Base-by-base conservation (phyloP, 2,329 filamentous ascomycete species). In the Dactylellina cionopaga region DNA sequence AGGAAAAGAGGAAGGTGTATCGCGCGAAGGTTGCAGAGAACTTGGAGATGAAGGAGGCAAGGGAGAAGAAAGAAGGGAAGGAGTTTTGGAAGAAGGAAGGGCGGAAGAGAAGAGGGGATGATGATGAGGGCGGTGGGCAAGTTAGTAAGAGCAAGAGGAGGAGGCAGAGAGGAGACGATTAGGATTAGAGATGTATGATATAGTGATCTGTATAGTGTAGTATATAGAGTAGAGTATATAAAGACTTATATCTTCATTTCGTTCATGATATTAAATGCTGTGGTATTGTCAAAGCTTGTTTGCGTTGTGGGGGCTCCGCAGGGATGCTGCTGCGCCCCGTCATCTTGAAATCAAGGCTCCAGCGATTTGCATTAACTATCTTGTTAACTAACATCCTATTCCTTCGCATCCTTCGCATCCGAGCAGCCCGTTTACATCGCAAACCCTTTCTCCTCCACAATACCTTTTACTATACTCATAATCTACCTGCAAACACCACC, bases 61-160 rank as follows among this genome's bases (percentile, higher is more conserved):
- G 93, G 56, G 93, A 98, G 84, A 96, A 93, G 87, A 88, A 88
- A 77, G 94, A 99, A 83, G 90, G 88, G 79, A 90, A 96, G 80
- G 93, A 96, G 77, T 99, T 88, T 79, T 99, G 95, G 95, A 85
- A 88, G 77, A 89, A 88, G 77, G 96, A 99, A 82, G 95, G 95
- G 7, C 91, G 90, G 83, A 92, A 91, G 83, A 84, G 89, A 76
- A 88, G 86, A 80, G 84, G 84, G 31, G 82, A 84, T 75, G 83
- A 82, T 17, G 84, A 83, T 55, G 84, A 82, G 17, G 85, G 81
- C 27, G 82, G 81, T 68, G 79, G 80, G 49, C 82, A 81, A 17
- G 82, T 83, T 78, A 83, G 82, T 76, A 39, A 79, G 77, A 74
- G 77, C 76, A 79, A 79, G 60, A 78, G 78, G 55, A 72, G 76